Evolutionary conservation across 306 rosid species (phyloP).

Genomic region (Sphenostylis stenocarpa): DNA sequence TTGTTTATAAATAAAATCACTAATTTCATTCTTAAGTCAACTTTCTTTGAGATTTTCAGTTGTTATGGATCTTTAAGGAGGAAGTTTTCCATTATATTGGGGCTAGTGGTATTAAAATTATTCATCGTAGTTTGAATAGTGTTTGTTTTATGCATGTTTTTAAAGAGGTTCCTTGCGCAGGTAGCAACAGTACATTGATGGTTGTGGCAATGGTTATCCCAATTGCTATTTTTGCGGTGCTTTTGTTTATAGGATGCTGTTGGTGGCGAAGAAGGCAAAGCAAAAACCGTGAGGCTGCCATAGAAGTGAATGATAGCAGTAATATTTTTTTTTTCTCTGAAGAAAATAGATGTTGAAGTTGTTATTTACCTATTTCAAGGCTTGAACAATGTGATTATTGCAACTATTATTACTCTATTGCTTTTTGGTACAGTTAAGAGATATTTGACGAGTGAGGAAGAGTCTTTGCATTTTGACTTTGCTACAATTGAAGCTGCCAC

Average conservation of each 20-base stretch:
- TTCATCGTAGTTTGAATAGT: neutral
- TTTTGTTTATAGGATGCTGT: slow-evolving; percentile 21
- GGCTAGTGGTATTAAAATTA: neutral
- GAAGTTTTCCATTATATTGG: neutral
- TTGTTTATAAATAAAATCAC: neutral
- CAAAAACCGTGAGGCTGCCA: neutral
- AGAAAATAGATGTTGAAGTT: neutral
- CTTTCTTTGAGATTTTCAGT: neutral
- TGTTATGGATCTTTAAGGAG: neutral
- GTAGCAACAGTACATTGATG: neutral
- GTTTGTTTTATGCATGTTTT: neutral
- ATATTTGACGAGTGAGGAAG: neutral
- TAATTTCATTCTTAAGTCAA: neutral
- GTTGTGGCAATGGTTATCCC: slow-evolving; percentile 24
- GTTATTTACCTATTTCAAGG: neutral
- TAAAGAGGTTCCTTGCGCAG: neutral
- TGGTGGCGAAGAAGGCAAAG: slow-evolving; percentile 31
- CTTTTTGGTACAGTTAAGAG: neutral
- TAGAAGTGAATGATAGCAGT: slow-evolving; percentile 5
- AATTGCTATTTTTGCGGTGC: neutral
- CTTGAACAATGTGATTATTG: neutral
- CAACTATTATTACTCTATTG: neutral
- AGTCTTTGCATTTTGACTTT: slow-evolving; percentile 34
- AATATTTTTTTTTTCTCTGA: neutral
- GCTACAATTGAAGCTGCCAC: slow-evolving; percentile 39